Base-by-base conservation (phyloP, 306 rosid genomes). In the Medicago lupulina region DNA sequence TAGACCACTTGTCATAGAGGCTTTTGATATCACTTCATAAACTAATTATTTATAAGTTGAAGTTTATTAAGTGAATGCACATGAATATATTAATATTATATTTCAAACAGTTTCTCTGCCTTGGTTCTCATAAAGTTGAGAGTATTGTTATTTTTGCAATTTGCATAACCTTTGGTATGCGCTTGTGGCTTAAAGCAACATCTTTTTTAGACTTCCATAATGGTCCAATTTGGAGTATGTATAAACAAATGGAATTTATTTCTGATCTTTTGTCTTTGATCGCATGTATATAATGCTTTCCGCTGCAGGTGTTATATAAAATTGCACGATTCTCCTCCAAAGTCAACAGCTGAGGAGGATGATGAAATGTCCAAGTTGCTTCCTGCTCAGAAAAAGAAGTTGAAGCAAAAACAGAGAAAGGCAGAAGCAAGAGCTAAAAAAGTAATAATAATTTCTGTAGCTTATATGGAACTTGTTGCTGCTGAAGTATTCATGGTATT, bases 351-450 rank as follows among this genome's bases (percentile, higher is more conserved):
- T 2, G 96, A 88, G 80, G 99, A 92, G 78, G 97, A 92, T 76
- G 80, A 83, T 77, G 91, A 89, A 36, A 85, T 91, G 90, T 87
- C 99, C 34, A 96, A 90, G 85, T 71, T 96, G 91, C 91, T 38
- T 82, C 92, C 99, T 80, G 89, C 99, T 84, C 99, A 96, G 78
- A 92, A 96, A 82, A 96, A 96, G 98, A 96, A 92, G 84, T 8
- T 92, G 89, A 96, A 93, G 88, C 99, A 96, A 92, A 96, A 83
- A 63, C 97, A 83, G 87, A 90, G 99, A 67, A 96, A 96, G 86
- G 98, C 99, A 43, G 98, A 92, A 89, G 98, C 97, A 47, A 86
- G 93, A 46, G 98, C 98, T 68, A 92, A 96, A 90, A 90, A 92
- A 86, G 98, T 92, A 92, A 13, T 25, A 44, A 40, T 71, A 69